These are phyloP conservation scores for Microbotryum silenes-acaulis DNA, from an alignment of 1,284 basidiomycete species.

Conservation along the genomic window DNA sequence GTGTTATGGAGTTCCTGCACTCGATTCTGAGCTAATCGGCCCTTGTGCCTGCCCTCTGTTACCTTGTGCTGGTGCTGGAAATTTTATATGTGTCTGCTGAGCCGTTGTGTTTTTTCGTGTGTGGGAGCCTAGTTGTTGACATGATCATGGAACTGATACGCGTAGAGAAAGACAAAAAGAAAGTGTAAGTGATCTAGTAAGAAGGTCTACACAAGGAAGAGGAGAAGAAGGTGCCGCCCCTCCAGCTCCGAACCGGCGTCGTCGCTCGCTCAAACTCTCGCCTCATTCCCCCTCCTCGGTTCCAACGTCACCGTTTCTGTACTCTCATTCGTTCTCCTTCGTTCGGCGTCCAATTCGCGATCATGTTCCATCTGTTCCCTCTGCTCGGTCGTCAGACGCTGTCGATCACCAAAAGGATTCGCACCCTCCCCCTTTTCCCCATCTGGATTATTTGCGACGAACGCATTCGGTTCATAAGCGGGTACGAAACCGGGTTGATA, in stretches of 20 bases:
- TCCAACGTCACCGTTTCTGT: slow-evolving; percentile 1
- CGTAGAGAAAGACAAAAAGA: no score
- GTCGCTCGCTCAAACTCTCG: background rate
- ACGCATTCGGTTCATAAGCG: background rate
- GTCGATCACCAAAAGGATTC: background rate
- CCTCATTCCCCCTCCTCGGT: background rate
- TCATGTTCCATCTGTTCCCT: slow-evolving; percentile 2
- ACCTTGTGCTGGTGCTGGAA: no score
- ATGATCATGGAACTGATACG: no score
- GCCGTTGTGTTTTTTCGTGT: no score
- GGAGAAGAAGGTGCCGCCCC: background rate
- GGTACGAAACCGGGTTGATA: background rate
- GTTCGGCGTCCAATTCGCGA: background rate
- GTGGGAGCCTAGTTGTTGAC: no score
- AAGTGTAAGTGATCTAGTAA: no score
- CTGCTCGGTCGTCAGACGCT: background rate
- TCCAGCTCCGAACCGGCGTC: no score
- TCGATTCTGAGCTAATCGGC: no score
- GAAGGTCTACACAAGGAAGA: background rate
- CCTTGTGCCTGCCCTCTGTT: no score
- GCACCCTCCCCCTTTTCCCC: background rate
- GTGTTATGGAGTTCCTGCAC: no score
- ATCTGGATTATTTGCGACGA: background rate
- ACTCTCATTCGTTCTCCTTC: background rate
- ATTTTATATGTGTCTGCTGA: no score